A percentile compares a stretch with the other conserved stretches of the same genome.
Conservation (phyloP, 306 rosid genomes). For the Acacia confusa region DNA sequence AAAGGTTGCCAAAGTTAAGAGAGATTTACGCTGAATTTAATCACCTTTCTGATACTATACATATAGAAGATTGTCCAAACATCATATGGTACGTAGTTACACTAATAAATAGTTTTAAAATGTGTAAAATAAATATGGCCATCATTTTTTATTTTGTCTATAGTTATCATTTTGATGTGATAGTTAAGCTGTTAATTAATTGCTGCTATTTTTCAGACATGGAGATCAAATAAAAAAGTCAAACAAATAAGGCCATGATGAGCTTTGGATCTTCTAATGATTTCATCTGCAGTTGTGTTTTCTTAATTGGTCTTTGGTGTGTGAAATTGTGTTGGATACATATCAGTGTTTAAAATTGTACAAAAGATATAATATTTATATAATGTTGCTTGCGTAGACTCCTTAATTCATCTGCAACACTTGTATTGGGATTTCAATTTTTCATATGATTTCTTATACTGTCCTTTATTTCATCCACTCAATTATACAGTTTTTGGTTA, state of each 20-base stretch:
- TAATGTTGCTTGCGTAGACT: too few relatives aligned
- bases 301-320: neutral
- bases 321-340: neutral
- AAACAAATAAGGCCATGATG: neutral
- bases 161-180: neutral
- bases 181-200: neutral
- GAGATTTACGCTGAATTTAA: neutral
- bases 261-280: neutral
- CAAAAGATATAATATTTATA: too few relatives aligned
- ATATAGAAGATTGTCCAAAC: neutral
- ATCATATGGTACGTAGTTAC: neutral
- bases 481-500: too few relatives aligned
- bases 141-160: neutral
- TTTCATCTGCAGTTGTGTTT: neutral
- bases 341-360: too few relatives aligned
- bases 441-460: too few relatives aligned
- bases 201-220: neutral
- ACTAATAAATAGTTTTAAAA: neutral
- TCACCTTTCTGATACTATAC: neutral
- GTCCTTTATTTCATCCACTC: neutral
- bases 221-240: neutral
- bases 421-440: too few relatives aligned
- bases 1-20: neutral
- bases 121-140: neutral
- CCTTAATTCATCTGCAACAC: too few relatives aligned